Conservation (phyloP, 1,284 basidiomycete species). For the Leccinum pachyderme region DNA sequence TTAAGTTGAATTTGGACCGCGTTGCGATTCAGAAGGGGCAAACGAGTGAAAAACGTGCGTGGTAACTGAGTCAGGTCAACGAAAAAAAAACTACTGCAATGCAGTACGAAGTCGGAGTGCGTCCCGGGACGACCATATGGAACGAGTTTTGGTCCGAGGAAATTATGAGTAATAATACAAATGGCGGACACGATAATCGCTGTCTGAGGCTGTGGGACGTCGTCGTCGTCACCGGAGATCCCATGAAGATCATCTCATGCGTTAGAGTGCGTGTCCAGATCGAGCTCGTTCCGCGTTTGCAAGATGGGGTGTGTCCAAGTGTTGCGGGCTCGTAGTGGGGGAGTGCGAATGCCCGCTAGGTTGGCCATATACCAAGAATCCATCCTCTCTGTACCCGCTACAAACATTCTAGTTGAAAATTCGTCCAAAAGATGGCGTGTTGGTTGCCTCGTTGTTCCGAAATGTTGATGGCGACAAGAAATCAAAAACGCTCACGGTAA, state of each 20-base stretch:
- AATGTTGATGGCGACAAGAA: constrained; percentile 35
- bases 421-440: constrained; percentile 26
- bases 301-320: constrained; percentile 10
- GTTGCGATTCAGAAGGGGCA: constrained; percentile 24
- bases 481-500: constrained; percentile 19
- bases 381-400: constrained; percentile 9
- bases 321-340: constrained; percentile 6
- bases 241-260: constrained; percentile 24
- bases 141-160: constrained; percentile 22
- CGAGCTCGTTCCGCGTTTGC: constrained; percentile 26
- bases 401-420: constrained; percentile 27
- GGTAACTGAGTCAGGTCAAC: not conserved
- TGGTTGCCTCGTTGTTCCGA: constrained; percentile 23
- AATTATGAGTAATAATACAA: constrained; percentile 39
- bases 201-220: constrained; percentile 19
- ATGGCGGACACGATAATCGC: constrained; percentile 1
- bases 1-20: constrained; percentile 9
- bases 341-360: constrained; percentile 13
- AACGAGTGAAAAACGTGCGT: not conserved
- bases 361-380: constrained; percentile 21
- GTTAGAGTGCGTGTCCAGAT: constrained; percentile 14
- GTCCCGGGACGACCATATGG: constrained; percentile 22
- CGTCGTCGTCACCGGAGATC: constrained; percentile 23
- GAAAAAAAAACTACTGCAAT: constrained; percentile 17
- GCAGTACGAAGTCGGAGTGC: constrained; percentile 20